These are phyloP conservation scores for Actinomucor elegans DNA, from an alignment of 371 early-diverging fungal genomes.

Conservation along the genomic window DNA sequence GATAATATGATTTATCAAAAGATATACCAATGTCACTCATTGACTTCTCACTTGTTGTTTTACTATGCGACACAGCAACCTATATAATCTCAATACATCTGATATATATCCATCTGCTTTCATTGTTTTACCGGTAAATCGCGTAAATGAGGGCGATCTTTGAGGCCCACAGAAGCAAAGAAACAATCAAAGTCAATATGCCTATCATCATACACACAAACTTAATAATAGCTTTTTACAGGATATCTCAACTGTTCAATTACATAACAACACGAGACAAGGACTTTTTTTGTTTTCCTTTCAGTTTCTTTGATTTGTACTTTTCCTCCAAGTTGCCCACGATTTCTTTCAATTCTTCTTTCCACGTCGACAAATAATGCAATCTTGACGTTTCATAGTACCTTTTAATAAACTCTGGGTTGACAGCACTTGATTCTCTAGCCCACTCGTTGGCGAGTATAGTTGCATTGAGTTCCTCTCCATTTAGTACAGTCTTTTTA, in stretches of 20 bases:
- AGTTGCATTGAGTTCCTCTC: constrained; percentile 15
- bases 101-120: constrained; percentile 26
- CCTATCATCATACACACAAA: constrained; percentile 34
- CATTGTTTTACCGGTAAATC: constrained; percentile 62
- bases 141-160: constrained; percentile 63
- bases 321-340: constrained; percentile 42
- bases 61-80: constrained; percentile 47
- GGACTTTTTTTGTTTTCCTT: not conserved
- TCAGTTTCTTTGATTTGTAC: constrained; percentile 6
- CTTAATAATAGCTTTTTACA: no score
- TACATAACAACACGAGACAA: constrained; percentile 33
- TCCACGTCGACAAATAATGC: constrained; percentile 83
- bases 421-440: constrained; percentile 26
- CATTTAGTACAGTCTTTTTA: not conserved
- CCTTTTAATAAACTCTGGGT: constrained; percentile 70
- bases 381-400: constrained; percentile 82
- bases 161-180: constrained; percentile 81
- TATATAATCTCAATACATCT: not conserved
- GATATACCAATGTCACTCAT: constrained; percentile 48
- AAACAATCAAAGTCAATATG: constrained; percentile 96
- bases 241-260: not conserved
- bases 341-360: constrained; percentile 68
- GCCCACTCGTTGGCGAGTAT: constrained; percentile 44
- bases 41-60: constrained; percentile 28
- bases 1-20: no score